Evolutionary conservation across 1,284 basidiomycete species (phyloP).

Genomic region (Anthracocystis panici-leucophaei): DNA sequence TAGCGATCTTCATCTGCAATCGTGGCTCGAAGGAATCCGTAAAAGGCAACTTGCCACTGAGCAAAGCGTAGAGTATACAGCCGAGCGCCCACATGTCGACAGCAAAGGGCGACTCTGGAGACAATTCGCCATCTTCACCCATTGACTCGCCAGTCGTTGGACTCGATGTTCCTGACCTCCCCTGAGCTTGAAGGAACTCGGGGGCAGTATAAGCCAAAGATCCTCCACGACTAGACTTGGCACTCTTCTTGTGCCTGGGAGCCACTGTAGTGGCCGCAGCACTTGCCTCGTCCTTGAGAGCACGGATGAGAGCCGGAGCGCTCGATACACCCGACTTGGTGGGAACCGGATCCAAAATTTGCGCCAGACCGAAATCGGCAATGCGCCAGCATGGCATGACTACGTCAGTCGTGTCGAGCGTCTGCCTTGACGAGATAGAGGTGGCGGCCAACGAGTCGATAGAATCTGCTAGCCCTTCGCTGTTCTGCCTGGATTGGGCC

Average conservation of each 20-base stretch:
- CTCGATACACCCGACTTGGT: slow-evolving; percentile 11
- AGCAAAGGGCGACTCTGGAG: slow-evolving; percentile 52
- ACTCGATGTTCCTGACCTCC: slow-evolving; percentile 23
- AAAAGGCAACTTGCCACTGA: slow-evolving; percentile 60
- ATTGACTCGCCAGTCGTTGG: slow-evolving; percentile 16
- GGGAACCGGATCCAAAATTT: slow-evolving; percentile 19
- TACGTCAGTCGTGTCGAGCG: slow-evolving; percentile 66
- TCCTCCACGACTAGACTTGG: slow-evolving; percentile 45
- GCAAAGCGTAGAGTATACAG: slow-evolving; percentile 62
- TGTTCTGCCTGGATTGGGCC: slow-evolving; percentile 21
- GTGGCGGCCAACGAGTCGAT: slow-evolving; percentile 30
- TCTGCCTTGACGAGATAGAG: slow-evolving; percentile 69
- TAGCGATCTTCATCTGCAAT: slow-evolving; percentile 62
- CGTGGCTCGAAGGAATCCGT: slow-evolving; percentile 61
- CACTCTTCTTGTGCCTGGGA: slow-evolving; percentile 1
- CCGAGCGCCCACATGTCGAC: slow-evolving; percentile 65
- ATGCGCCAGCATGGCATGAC: slow-evolving; percentile 71
- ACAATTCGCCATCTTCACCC: slow-evolving; percentile 14
- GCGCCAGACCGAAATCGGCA: slow-evolving; percentile 84
- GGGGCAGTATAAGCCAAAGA: slow-evolving; percentile 61
- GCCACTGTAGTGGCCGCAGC: not conserved
- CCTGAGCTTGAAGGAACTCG: slow-evolving; percentile 51
- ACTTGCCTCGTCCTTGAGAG: slow-evolving; percentile 36
- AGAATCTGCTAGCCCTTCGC: slow-evolving; percentile 20
- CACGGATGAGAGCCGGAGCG: slow-evolving; percentile 33